Percentiles rank a stretch among this genome's conserved stretches.
Conservation (phyloP, 2,329 filamentous ascomycete genomes). For the Fusarium dimerum region DNA sequence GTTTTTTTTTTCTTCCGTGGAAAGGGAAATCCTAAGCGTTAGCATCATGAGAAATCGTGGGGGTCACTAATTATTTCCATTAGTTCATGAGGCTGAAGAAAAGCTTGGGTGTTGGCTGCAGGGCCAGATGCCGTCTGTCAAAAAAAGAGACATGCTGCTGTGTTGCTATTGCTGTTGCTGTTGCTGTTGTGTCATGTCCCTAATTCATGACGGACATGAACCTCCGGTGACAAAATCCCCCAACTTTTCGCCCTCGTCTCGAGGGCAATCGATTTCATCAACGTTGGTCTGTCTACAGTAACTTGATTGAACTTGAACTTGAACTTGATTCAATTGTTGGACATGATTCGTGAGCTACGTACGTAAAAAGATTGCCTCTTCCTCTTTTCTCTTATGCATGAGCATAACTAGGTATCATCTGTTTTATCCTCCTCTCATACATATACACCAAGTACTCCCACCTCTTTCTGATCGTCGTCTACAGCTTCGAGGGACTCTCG, state of each 20-base stretch:
- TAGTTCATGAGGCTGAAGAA: neutral
- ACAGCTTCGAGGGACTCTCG: slow-evolving; percentile 34
- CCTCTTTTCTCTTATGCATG: slow-evolving; percentile 1
- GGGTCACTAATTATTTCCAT: neutral
- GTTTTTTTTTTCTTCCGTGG: neutral
- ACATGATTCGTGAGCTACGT: neutral
- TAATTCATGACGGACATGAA: neutral
- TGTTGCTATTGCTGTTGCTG: too few species aligned
- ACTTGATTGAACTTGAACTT: neutral
- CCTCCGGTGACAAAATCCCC: neutral
- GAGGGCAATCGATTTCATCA: neutral
- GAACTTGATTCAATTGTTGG: neutral
- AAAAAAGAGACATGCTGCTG: too few species aligned
- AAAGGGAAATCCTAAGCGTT: neutral
- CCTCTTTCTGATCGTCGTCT: neutral
- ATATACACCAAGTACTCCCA: neutral
- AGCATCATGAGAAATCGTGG: neutral
- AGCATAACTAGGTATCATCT: slow-evolving; percentile 7
- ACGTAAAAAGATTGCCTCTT: neutral
- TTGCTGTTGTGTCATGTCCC: too few species aligned
- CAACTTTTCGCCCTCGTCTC: too few species aligned
- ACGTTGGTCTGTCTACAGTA: neutral
- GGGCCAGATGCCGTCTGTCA: too few species aligned
- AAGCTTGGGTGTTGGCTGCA: too few species aligned
- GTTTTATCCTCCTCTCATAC: neutral